phyloP scores from a whole-genome alignment of 306 rosid genomes.

The Cicer judaicum region DNA sequence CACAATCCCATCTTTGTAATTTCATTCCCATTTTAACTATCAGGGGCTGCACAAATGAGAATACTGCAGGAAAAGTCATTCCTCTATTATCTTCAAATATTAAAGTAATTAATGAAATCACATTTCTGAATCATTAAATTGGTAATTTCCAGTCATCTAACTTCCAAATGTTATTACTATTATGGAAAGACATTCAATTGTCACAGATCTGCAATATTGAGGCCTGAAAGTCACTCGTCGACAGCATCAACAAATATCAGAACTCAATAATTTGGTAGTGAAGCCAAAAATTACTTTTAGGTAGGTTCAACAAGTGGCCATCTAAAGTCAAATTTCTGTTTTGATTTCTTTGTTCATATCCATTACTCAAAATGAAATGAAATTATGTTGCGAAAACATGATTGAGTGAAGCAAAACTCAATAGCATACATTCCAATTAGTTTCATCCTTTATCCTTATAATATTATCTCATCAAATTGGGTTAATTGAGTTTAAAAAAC shows the following conservation, averaged over 20 bases:
- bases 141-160: conserved; percentile 4
- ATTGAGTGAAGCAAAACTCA: too few species aligned
- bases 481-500: too few species aligned
- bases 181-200: background rate
- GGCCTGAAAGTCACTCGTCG: conserved; percentile 29
- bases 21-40: too few species aligned
- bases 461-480: too few species aligned
- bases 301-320: conserved; percentile 25
- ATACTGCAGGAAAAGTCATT: background rate
- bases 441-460: too few species aligned
- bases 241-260: conserved; percentile 24
- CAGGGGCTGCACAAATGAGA: too few species aligned
- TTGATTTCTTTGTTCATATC: conserved; percentile 23
- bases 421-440: too few species aligned
- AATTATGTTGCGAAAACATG: too few species aligned
- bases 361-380: conserved; percentile 4
- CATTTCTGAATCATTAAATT: background rate
- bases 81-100: background rate
- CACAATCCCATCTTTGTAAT: background rate
- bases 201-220: conserved; percentile 11
- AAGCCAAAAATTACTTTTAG: conserved; percentile 27
- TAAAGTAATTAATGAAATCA: background rate
- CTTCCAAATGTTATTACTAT: background rate
- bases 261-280: conserved; percentile 27
- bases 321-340: conserved; percentile 13